A percentile compares a stretch with the other conserved stretches of the same genome.
Conservation (phyloP, 768 basidiomycete species). For the Lyophyllum semitale region DNA sequence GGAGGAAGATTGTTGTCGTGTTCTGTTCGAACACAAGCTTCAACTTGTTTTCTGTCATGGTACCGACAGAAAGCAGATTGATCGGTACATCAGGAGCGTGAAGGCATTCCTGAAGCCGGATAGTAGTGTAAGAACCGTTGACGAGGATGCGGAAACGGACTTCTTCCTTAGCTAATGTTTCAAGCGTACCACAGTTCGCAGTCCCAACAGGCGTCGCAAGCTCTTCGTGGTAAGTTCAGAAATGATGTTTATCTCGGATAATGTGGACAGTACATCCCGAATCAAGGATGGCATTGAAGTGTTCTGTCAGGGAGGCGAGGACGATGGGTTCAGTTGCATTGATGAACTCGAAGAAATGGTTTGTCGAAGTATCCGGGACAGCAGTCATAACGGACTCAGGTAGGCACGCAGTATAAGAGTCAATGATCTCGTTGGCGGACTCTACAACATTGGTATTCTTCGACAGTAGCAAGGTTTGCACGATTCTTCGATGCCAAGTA, state of each 20-base stretch:
- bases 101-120: constrained; percentile 22
- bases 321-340: neutral
- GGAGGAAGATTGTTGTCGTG: neutral
- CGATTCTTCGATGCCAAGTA: neutral
- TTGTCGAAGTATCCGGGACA: neutral
- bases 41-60: constrained; percentile 11
- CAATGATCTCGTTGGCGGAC: neutral
- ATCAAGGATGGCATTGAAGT: constrained; percentile 18
- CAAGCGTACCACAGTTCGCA: constrained; percentile 20
- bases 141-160: constrained; percentile 5
- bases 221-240: constrained; percentile 14
- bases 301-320: neutral
- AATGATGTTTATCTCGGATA: constrained; percentile 11
- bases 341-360: neutral
- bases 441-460: neutral
- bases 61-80: constrained; percentile 22
- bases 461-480: neutral
- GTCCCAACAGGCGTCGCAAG: constrained; percentile 12
- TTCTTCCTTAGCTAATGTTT: constrained; percentile 10
- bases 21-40: constrained; percentile 1
- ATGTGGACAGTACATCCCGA: constrained; percentile 25
- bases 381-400: neutral
- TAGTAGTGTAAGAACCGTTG: neutral
- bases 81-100: constrained; percentile 22
- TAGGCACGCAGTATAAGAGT: neutral